Evolutionary conservation across 2,329 filamentous ascomycete genomes (phyloP).

Genomic region (Aplosporella prunicola): DNA sequence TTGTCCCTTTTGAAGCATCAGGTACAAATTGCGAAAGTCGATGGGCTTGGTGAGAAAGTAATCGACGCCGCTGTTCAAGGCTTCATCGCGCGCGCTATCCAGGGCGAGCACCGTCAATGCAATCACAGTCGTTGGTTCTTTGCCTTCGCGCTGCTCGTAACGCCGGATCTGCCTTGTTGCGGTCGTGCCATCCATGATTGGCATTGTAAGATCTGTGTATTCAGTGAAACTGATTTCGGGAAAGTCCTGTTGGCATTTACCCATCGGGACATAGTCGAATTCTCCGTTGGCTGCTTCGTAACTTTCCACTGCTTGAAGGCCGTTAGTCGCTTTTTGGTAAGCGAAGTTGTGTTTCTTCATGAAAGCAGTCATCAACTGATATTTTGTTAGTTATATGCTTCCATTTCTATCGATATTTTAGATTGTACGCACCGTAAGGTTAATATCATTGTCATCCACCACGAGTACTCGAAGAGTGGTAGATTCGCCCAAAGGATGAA

Average conservation of each 20-base stretch:
- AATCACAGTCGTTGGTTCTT: slow-evolving; percentile 15
- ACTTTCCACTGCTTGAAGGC: slow-evolving; percentile 21
- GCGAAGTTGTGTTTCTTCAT: slow-evolving; percentile 19
- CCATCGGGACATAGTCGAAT: slow-evolving; percentile 25
- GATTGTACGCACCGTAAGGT: slow-evolving; percentile 9
- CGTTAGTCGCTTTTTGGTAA: slow-evolving; percentile 24
- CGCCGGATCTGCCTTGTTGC: slow-evolving; percentile 25
- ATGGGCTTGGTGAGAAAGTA: slow-evolving; percentile 26
- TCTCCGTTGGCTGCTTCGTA: slow-evolving; percentile 15
- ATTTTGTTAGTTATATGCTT: no score
- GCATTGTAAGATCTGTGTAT: slow-evolving; percentile 25
- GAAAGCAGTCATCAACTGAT: slow-evolving; percentile 24
- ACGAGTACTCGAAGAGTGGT: no score
- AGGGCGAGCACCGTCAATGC: slow-evolving; percentile 24
- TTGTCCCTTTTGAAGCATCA: slow-evolving; percentile 8
- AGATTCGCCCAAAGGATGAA: no score
- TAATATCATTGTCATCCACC: slow-evolving; percentile 10
- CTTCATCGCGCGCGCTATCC: slow-evolving; percentile 19
- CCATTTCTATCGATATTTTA: no score
- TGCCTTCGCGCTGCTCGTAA: slow-evolving; percentile 18
- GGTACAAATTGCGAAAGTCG: slow-evolving; percentile 19
- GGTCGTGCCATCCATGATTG: slow-evolving; percentile 28
- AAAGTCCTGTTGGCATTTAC: slow-evolving; percentile 6
- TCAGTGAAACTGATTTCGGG: not conserved
- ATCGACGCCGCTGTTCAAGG: slow-evolving; percentile 22